These are phyloP conservation scores for Daedalea quercina DNA, from an alignment of 768 basidiomycete species.

Conservation along the genomic window DNA sequence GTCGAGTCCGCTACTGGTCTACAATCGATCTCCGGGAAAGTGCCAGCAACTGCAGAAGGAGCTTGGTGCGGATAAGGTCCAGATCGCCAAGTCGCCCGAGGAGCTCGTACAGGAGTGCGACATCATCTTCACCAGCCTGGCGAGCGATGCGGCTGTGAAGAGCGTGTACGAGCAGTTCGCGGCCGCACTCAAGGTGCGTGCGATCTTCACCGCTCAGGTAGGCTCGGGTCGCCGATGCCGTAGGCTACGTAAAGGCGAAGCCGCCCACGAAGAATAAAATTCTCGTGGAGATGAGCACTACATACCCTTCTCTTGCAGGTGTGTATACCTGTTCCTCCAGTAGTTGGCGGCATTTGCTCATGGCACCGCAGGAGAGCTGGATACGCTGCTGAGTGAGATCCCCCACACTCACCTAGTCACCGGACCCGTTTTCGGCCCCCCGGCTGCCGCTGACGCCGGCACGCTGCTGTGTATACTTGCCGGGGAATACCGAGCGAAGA, in stretches of 20 bases:
- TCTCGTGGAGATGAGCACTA: constrained; percentile 84
- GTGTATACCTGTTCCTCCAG: constrained; percentile 16
- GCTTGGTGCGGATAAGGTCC: constrained; percentile 45
- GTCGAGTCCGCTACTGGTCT: constrained; percentile 56
- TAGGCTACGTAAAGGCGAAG: too few relatives aligned
- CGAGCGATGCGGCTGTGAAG: constrained; percentile 65
- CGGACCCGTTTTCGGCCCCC: constrained; percentile 74
- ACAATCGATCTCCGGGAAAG: constrained; percentile 67
- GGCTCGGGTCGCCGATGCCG: too few relatives aligned
- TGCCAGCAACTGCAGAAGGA: constrained; percentile 49
- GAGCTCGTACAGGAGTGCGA: constrained; percentile 65
- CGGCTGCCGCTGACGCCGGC: constrained; percentile 55
- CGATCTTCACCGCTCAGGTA: too few relatives aligned
- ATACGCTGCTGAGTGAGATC: constrained; percentile 50
- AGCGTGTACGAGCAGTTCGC: constrained; percentile 55
- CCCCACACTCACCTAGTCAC: constrained; percentile 61
- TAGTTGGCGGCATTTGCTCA: constrained; percentile 24
- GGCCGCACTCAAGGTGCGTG: constrained; percentile 46
- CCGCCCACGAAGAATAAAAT: constrained; percentile 53
- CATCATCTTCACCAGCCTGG: constrained; percentile 68
- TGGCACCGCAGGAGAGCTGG: constrained; percentile 50
- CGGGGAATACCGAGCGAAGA: constrained; percentile 78
- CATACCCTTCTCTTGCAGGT: constrained; percentile 28
- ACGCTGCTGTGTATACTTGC: constrained; percentile 71
- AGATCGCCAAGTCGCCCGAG: constrained; percentile 47